phyloP scores from a whole-genome alignment of 1,284 basidiomycete species.

The Marasmius sp. region DNA sequence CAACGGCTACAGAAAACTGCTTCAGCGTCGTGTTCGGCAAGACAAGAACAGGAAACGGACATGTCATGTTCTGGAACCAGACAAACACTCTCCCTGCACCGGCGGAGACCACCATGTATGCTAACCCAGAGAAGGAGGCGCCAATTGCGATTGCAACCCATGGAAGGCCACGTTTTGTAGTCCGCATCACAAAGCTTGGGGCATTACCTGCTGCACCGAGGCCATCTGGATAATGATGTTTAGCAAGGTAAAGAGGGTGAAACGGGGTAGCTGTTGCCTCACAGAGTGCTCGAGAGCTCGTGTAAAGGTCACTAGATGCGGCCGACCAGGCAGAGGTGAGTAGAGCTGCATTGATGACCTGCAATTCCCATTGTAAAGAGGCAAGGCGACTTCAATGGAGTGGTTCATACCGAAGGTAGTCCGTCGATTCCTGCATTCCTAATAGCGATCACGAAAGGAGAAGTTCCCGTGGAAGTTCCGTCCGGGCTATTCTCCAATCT shows the following conservation, averaged over 20 bases:
- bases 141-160: conserved; percentile 69
- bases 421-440: conserved; percentile 71
- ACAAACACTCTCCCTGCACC: conserved; percentile 69
- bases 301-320: conserved; percentile 82
- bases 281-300: conserved; percentile 80
- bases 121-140: conserved; percentile 68
- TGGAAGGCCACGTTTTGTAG: conserved; percentile 75
- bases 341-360: conserved; percentile 86
- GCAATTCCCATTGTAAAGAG: not conserved
- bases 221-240: conserved; percentile 51
- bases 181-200: conserved; percentile 70
- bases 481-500: conserved; percentile 31
- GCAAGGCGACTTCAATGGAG: not conserved
- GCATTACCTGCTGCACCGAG: conserved; percentile 77
- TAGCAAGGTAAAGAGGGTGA: conserved; percentile 9
- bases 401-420: conserved; percentile 54
- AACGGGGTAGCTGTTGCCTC: conserved; percentile 24
- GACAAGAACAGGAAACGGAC: conserved; percentile 19
- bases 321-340: conserved; percentile 87
- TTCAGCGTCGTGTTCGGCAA: conserved; percentile 34
- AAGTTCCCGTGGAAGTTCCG: conserved; percentile 63
- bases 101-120: conserved; percentile 68
- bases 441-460: conserved; percentile 87
- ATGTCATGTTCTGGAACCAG: conserved; percentile 79
- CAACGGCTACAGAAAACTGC: conserved; percentile 31